Evolutionary conservation across 305 asterid species (phyloP), one percentile per base, ranked within the genome.

Genomic region (Rubia occidens): DNA sequence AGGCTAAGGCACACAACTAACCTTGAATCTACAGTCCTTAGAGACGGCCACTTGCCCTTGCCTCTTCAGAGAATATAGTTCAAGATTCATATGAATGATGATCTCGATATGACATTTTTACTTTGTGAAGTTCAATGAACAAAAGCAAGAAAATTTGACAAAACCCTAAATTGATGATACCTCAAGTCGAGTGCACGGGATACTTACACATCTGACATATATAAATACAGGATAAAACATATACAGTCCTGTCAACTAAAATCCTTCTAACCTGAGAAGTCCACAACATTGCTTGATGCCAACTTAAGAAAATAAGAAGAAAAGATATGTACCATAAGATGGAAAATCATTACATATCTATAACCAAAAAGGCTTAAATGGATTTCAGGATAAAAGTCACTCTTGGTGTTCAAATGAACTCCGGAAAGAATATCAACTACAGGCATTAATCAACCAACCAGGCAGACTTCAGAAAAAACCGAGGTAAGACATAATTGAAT

Each of bases 341-440:
- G 53, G 21, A 21, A 14, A 72, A 1, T 18, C 13, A 54, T 65
- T 32, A n/a, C 40, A 37, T n/a, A 63, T 37, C 43, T 14, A 15
- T 65, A 37, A 43, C 11, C 6, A 51, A 21, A 72, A 47, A 40
- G 39, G 6, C n/a, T n/a, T 3, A n/a, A n/a, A n/a, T n/a, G n/a
- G n/a, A n/a, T n/a, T n/a, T n/a, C n/a, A n/a, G 40, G 75, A 44
- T 51, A 26, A n/a, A 60, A 70, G 82, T 78, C 77, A 85, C 98
- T 87, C 80, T 87, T 75, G 88, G 98, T 74, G 92, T 95, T 78
- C n/a, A n/a, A n/a, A n/a, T n/a, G n/a, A n/a, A n/a, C n/a, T n/a
- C n/a, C n/a, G n/a, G n/a, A n/a, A n/a, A n/a, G n/a, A n/a, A n/a
- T n/a, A n/a, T n/a, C n/a, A n/a, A n/a, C n/a, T n/a, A n/a, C 44